Base-by-base conservation (phyloP, 1,284 basidiomycete species). In the Psilocybe mexicana region DNA sequence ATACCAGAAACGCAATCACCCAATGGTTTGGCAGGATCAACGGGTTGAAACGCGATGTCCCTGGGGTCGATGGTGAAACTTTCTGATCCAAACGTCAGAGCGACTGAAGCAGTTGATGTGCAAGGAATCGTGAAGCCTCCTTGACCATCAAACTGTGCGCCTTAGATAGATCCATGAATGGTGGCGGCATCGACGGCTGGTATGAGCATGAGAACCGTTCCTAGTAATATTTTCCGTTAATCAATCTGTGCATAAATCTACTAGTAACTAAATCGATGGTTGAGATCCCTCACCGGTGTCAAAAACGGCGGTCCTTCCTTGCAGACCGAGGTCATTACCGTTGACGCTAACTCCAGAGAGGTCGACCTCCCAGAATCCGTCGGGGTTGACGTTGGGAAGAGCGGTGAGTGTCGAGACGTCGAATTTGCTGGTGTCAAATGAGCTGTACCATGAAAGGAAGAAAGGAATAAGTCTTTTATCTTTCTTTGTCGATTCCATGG, bases 81-180 rank as follows among this genome's bases (percentile, higher is more conserved):
- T 45, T 72, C 68, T 12, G 84, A 84, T 26, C 87, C 86, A 62
- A 94, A 91, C 2, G 81, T 81, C 59, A 95, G 74, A 0, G 88
- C 82, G 54, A 96, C 77, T 49, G 72, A 79, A 26, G 83, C 77
- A 57, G 75, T 83, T 18, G 86, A 86, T 2, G 83, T 88, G 76
- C 93, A 95, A 1, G 93, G 92, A 56, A 95, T 79, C 30, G 82
- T 88, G 77, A 90, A 94, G 0, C 84, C 79, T 46, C 87, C 88
- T 61, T 88, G 79, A 1, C 80, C 79, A 65, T 85, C 84, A 23
- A 79, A 76, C 63, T 76, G 59, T 24, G 88, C 79, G 45, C 92
- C 93, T 1, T 79, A 73, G 67, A 93, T 93, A 48, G 67, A 60
- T 40, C 79, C 70, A 57, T 82, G 76, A 56, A 85, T 74, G 0